These are phyloP conservation scores for Fusarium sp. DNA, from an alignment of 2,329 filamentous ascomycete genomes.

Conservation along the genomic window DNA sequence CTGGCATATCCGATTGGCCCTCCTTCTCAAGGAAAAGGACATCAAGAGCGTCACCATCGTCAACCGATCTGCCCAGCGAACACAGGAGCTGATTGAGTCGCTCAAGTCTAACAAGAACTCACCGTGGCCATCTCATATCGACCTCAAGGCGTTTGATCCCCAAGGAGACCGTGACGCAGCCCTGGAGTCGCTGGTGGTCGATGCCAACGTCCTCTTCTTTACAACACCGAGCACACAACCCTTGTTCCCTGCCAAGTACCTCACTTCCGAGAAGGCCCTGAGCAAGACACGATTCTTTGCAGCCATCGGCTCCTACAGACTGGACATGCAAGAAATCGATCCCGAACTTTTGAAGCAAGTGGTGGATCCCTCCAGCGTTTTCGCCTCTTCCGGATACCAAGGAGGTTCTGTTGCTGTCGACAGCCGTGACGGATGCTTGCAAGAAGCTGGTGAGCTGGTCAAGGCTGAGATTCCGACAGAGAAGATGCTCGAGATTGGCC, in stretches of 20 bases:
- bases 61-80: constrained; percentile 46
- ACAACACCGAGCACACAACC: constrained; percentile 47
- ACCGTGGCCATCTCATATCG: constrained; percentile 31
- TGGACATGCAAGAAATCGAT: constrained; percentile 50
- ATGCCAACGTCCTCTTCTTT: constrained; percentile 48
- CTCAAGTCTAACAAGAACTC: constrained; percentile 18
- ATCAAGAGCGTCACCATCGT: constrained; percentile 49
- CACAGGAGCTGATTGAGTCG: constrained; percentile 36
- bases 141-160: constrained; percentile 22
- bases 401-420: constrained; percentile 43
- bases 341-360: constrained; percentile 43
- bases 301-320: constrained; percentile 48
- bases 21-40: constrained; percentile 59
- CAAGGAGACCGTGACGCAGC: constrained; percentile 12
- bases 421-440: constrained; percentile 44
- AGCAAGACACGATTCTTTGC: constrained; percentile 45
- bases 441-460: constrained; percentile 49
- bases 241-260: constrained; percentile 41
- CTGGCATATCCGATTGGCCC: constrained; percentile 77
- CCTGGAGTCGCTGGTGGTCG: constrained; percentile 34
- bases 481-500: constrained; percentile 59
- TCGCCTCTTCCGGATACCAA: constrained; percentile 4
- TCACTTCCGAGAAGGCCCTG: constrained; percentile 36
- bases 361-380: constrained; percentile 18
- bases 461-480: constrained; percentile 38